Conservation (phyloP, 768 basidiomycete genomes). For the Infundibulicybe gibba region DNA sequence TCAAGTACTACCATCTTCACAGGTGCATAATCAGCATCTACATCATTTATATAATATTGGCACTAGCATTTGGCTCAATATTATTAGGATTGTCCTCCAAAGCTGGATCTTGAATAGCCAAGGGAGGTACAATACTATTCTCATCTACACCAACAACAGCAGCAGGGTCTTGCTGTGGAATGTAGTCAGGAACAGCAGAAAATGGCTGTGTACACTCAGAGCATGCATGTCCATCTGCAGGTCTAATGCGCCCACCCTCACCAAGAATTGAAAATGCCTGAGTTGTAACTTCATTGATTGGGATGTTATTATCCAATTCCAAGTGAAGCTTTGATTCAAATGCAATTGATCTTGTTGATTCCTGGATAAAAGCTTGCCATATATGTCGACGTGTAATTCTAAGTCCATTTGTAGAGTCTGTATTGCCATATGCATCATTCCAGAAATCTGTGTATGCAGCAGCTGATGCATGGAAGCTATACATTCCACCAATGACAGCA, state of each 20-base stretch:
- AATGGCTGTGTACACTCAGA: too few relatives aligned
- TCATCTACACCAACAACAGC: constrained; percentile 11
- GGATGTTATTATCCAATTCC: constrained; percentile 1
- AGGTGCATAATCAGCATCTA: constrained; percentile 5
- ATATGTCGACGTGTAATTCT: constrained; percentile 2
- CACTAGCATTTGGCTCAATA: not conserved
- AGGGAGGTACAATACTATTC: constrained; percentile 3
- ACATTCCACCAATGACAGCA: constrained; percentile 2
- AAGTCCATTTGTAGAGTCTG: not conserved
- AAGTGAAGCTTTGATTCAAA: not conserved
- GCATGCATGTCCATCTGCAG: too few relatives aligned
- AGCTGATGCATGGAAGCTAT: constrained; percentile 2
- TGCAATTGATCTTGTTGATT: constrained; percentile 5
- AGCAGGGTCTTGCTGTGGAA: constrained; percentile 5
- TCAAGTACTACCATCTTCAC: constrained; percentile 9
- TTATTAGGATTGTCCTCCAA: not conserved
- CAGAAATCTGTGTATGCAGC: constrained; percentile 24
- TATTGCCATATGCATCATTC: constrained; percentile 11
- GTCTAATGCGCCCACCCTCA: too few relatives aligned
- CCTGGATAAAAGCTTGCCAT: constrained; percentile 14
- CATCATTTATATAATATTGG: not conserved
- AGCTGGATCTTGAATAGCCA: not conserved
- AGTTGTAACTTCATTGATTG: too few relatives aligned
- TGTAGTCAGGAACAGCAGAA: not conserved
- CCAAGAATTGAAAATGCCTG: too few relatives aligned